Evolutionary conservation across 495 filamentous ascomycete species (phyloP).

Genomic region (Darksidea phi): DNA sequence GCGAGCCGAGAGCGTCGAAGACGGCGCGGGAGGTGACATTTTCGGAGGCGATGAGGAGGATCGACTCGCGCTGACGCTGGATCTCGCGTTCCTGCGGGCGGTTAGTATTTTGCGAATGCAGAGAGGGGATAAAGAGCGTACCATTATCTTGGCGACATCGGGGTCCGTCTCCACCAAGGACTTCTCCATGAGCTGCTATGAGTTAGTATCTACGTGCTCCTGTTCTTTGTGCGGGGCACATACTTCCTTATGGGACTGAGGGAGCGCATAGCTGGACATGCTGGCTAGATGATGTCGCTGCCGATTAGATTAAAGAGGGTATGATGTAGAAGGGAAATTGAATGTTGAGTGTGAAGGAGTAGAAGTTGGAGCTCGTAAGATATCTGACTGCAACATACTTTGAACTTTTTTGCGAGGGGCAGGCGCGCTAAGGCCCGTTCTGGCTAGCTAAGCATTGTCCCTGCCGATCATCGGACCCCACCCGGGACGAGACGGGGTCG

Average conservation of each 20-base stretch:
- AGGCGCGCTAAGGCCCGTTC: not conserved
- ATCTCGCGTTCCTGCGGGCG: constrained; percentile 81
- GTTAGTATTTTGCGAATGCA: constrained; percentile 14
- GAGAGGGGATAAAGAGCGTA: constrained; percentile 40
- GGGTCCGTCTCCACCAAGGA: constrained; percentile 80
- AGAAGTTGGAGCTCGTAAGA: not conserved
- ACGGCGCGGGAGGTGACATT: constrained; percentile 88
- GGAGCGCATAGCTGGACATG: constrained; percentile 71
- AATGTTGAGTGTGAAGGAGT: not conserved
- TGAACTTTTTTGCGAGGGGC: constrained; percentile 24
- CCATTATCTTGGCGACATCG: constrained; percentile 93
- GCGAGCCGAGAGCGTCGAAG: constrained; percentile 83
- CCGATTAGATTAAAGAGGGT: constrained; percentile 6
- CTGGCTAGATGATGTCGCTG: not conserved
- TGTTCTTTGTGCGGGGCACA: constrained; percentile 43
- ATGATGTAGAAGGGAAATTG: not conserved
- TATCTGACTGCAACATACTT: not conserved
- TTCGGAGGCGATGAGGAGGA: constrained; percentile 95
- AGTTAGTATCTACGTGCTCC: constrained; percentile 50
- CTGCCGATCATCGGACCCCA: constrained; percentile 4
- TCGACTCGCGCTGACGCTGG: constrained; percentile 94
- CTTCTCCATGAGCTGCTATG: constrained; percentile 82
- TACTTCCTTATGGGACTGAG: constrained; percentile 84
- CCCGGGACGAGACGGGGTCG: not conserved
- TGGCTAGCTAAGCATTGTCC: not conserved